Conservation (phyloP, 1,284 basidiomycete species). For the Ganoderma boninense region DNA sequence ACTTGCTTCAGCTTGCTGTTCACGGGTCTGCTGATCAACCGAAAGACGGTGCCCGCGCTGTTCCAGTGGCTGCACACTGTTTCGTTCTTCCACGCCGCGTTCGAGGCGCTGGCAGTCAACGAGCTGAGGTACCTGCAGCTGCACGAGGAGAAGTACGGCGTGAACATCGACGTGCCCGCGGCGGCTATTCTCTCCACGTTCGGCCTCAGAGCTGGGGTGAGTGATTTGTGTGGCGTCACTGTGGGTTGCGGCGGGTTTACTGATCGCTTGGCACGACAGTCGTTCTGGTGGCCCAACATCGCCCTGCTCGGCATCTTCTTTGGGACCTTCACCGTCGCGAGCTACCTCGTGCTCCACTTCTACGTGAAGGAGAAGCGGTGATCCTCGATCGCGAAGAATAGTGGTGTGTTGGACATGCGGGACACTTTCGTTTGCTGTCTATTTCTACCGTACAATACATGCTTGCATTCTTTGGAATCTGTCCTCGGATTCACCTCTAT, state of each 20-base stretch:
- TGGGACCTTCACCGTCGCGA: slow-evolving; percentile 74
- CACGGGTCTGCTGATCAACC: slow-evolving; percentile 94
- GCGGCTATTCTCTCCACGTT: slow-evolving; percentile 92
- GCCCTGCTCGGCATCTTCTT: slow-evolving; percentile 87
- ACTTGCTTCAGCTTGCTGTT: slow-evolving; percentile 80
- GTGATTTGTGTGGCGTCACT: slow-evolving; percentile 26
- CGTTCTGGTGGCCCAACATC: slow-evolving; percentile 97
- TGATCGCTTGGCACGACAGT: slow-evolving; percentile 51
- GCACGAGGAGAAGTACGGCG: slow-evolving; percentile 90
- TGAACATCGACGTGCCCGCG: slow-evolving; percentile 94
- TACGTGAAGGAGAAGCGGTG: slow-evolving; percentile 92
- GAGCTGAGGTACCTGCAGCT: slow-evolving; percentile 94
- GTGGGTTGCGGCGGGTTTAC: not conserved
- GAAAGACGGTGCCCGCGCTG: slow-evolving; percentile 78
- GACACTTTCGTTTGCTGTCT: not conserved
- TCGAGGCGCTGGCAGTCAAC: slow-evolving; percentile 95
- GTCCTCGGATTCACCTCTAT: not conserved
- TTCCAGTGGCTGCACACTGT: slow-evolving; percentile 90
- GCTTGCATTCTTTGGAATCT: slow-evolving; percentile 1
- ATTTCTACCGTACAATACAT: not conserved
- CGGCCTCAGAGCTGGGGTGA: slow-evolving; percentile 84
- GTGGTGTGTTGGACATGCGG: not conserved
- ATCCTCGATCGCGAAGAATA: slow-evolving; percentile 13
- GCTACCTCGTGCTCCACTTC: slow-evolving; percentile 84
- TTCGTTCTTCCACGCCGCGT: slow-evolving; percentile 99